Evolutionary conservation across 1,139 yeast species (phyloP), one percentile per base, ranked within the genome.

Genomic region (Suhomyces terraborum): DNA sequence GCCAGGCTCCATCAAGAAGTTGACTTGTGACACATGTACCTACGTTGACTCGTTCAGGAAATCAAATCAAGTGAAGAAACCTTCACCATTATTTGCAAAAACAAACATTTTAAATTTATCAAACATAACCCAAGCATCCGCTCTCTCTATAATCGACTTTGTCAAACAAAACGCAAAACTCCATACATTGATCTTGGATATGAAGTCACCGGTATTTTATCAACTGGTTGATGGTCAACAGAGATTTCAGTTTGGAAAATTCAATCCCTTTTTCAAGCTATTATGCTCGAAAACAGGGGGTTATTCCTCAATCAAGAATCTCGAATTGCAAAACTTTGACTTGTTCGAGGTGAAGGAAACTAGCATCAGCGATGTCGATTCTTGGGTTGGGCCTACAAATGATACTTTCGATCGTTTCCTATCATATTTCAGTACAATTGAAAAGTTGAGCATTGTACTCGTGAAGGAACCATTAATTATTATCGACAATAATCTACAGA

Each of bases 121-220:
- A 9, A 60, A 68, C 26, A 57, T 79, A 10, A 56, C 58, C 19
- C 64, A 74, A 13, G 69, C 68, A 20, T 64, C 58, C 22, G 83
- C 78, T 48, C 61, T 80, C 32, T 67, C 82, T 2, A 51, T 77
- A 25, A 75, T 77, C 34, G 80, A 76, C 52, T 73, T 68, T 43
- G 49, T 59, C 38, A 56, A 56, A 41, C 51, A 41, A 17, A 58
- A 56, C 39, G 50, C 52, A 21, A 45, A 43, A 26, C 66, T 80
- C 39, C 26, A 50, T 2, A 53, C 61, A 4, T 51, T 80, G 29
- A 56, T 67, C 4, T 56, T 80, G 17, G 84, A 80, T 49, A 54
- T 80, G 36, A 64, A 65, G 40, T 78, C 84, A 14, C 61, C 59
- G 22, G 67, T 79, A 7, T 80, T 80, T 46, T 73, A 77, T 40